Conservation (phyloP, 1,284 basidiomycete genomes). For the Earliella scabrosa region DNA sequence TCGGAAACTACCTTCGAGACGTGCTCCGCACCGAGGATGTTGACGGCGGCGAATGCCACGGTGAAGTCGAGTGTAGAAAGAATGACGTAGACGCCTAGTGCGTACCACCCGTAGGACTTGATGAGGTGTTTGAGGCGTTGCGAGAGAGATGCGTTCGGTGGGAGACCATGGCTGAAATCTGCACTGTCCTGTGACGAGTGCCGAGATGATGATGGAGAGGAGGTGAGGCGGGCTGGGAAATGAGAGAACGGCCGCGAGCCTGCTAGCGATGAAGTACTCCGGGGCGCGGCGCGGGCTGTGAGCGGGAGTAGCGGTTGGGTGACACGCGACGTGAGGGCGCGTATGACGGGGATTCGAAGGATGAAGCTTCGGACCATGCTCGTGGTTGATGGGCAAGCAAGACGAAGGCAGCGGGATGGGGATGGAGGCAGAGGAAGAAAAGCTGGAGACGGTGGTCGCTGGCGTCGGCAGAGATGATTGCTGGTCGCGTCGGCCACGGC, state of each 20-base stretch:
- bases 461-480: not conserved
- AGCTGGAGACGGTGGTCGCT: not conserved
- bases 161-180: constrained; percentile 27
- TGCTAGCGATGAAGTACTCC: constrained; percentile 27
- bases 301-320: constrained; percentile 45
- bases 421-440: not conserved
- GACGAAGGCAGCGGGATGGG: not conserved
- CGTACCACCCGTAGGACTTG: constrained; percentile 93
- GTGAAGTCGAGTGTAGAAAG: constrained; percentile 79
- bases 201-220: constrained; percentile 27
- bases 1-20: constrained; percentile 72
- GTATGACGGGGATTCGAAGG: constrained; percentile 37
- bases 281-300: constrained; percentile 32
- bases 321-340: constrained; percentile 38
- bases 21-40: constrained; percentile 89
- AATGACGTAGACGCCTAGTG: constrained; percentile 83
- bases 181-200: constrained; percentile 22
- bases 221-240: constrained; percentile 48
- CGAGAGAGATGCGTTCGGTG: constrained; percentile 59
- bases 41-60: constrained; percentile 84
- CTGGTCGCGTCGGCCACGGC: constrained; percentile 3
- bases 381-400: not conserved
- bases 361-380: constrained; percentile 36
- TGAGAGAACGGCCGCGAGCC: constrained; percentile 51
- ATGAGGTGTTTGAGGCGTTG: constrained; percentile 86